A percentile compares a stretch with the other conserved stretches of the same genome.
Evolutionary conservation across 192 early-diverging fungal genomes (phyloP).

Genomic region (Entophlyctis luteolus): DNA sequence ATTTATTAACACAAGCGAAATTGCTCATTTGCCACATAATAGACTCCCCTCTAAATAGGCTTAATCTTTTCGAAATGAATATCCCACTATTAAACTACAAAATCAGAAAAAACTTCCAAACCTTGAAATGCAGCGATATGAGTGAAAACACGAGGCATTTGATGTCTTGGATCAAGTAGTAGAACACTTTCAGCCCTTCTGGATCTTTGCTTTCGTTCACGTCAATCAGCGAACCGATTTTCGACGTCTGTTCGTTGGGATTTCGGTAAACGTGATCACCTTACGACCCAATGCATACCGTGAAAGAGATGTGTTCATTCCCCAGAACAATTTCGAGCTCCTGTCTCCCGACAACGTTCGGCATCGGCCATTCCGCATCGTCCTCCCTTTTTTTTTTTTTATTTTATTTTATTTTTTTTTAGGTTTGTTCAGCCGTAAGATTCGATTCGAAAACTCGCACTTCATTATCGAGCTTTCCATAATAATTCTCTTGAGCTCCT

Average conservation of each 20-base stretch:
- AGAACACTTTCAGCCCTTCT: constrained; percentile 88
- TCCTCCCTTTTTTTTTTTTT: constrained; percentile 66
- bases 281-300: too few relatives aligned
- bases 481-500: constrained; percentile 86
- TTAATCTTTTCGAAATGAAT: too few relatives aligned
- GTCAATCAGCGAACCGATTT: constrained; percentile 88
- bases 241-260: too few relatives aligned
- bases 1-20: too few relatives aligned
- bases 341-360: constrained; percentile 84
- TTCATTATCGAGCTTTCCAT: constrained; percentile 86
- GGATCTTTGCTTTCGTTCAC: constrained; percentile 86
- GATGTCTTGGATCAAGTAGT: constrained; percentile 95
- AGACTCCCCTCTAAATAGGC: too few relatives aligned
- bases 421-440: too few relatives aligned
- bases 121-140: constrained; percentile 94
- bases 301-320: constrained; percentile 87
- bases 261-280: too few relatives aligned
- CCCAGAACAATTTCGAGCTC: constrained; percentile 92
- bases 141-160: constrained; percentile 94
- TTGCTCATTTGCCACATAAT: too few relatives aligned
- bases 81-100: too few relatives aligned
- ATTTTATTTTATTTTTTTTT: too few relatives aligned
- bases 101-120: too few relatives aligned
- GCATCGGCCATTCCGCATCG: constrained; percentile 85
- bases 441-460: too few relatives aligned